Evolutionary conservation across 371 early-diverging fungal genomes (phyloP), one percentile per base, ranked within the genome.

Genomic region (Parasitella parasitica): DNA sequence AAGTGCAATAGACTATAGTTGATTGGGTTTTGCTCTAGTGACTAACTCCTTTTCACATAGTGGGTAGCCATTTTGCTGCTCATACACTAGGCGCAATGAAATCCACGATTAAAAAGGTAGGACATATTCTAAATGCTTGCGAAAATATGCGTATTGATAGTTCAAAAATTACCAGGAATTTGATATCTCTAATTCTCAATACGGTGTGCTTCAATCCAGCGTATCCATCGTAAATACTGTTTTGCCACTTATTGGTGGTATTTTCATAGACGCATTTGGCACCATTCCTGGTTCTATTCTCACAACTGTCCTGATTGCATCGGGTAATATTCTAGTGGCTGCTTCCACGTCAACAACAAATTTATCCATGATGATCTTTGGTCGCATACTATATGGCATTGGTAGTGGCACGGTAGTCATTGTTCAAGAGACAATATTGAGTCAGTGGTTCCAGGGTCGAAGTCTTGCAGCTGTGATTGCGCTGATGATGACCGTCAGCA

Each of bases 11-110:
- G n/a, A n/a, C n/a, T n/a, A n/a, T n/a, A n/a, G n/a, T n/a, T n/a
- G n/a, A n/a, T n/a, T n/a, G n/a, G n/a, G n/a, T n/a, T n/a, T n/a
- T n/a, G n/a, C n/a, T n/a, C n/a, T n/a, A n/a, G n/a, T n/a, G n/a
- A n/a, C n/a, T n/a, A n/a, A n/a, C n/a, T n/a, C n/a, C n/a, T n/a
- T n/a, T n/a, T n/a, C n/a, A n/a, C n/a, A n/a, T 65, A 89, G 89
- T 89, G 51, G 90, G 90, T 37, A 86, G 86, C 52, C 90, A 89
- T 72, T 89, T 87, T 69, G 86, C 90, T 26, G 89, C 88, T 36
- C 89, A 89, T 67, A 89, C 90, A 13, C 66, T 89, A 27, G 87
- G 88, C 5, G 88, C 89, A 20, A 72, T 89, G 75, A 89, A 89
- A 67, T 76, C 80, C 11, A 86, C 75, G 2, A 73, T 89, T 39